Conservation (phyloP, 805 yeast genomes). For the Spathaspora gorwiae region DNA sequence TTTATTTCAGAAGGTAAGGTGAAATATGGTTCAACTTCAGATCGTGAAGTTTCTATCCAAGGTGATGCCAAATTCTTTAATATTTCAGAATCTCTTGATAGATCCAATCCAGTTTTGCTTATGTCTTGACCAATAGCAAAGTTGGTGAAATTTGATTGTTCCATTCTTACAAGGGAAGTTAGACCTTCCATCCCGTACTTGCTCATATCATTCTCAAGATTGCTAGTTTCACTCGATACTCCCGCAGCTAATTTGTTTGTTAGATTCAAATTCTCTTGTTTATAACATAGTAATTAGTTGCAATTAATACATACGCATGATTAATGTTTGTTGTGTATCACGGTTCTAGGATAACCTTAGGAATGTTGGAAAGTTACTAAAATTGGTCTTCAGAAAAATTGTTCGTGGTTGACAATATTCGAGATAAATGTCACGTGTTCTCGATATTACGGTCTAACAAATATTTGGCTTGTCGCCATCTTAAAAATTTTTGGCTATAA, state of each 20-base stretch:
- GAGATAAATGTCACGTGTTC: neutral
- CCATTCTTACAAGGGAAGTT: constrained; percentile 55
- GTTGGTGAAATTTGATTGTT: constrained; percentile 55
- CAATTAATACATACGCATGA: neutral
- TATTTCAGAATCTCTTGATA: constrained; percentile 45
- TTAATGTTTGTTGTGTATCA: neutral
- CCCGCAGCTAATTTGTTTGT: constrained; percentile 20
- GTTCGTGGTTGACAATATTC: neutral
- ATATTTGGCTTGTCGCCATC: too few species aligned
- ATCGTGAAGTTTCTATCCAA: constrained; percentile 88
- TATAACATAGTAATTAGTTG: too few species aligned
- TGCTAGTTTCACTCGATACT: constrained; percentile 9
- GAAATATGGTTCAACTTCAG: constrained; percentile 85
- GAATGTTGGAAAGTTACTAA: too few species aligned
- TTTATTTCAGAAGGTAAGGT: constrained; percentile 50
- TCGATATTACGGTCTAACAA: neutral
- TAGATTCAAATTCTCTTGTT: too few species aligned
- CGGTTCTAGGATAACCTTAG: too few species aligned
- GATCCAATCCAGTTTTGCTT: constrained; percentile 59
- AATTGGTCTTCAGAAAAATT: neutral
- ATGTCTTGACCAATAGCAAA: constrained; percentile 76
- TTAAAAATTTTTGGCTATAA: too few species aligned
- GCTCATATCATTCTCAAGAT: constrained; percentile 40
- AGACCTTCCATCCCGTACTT: constrained; percentile 68
- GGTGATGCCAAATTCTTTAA: constrained; percentile 79